Evolutionary conservation across 805 yeast species (phyloP).

Genomic region (Brettanomyces nanus): DNA sequence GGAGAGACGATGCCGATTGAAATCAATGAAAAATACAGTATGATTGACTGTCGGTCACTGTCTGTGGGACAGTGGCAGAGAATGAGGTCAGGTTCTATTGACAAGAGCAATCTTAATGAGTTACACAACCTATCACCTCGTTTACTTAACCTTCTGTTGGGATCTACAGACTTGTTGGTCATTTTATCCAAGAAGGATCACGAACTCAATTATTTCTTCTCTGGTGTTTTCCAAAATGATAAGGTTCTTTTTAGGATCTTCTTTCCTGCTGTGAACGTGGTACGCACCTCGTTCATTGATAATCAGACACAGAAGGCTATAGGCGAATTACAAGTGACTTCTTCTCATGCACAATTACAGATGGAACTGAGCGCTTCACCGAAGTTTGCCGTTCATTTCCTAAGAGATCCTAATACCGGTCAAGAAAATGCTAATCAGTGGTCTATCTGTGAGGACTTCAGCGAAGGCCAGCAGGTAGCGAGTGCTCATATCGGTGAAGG

Average conservation of each 20-base stretch:
- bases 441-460: constrained; percentile 78
- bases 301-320: constrained; percentile 28
- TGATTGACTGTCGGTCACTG: constrained; percentile 58
- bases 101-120: constrained; percentile 31
- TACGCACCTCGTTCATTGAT: constrained; percentile 48
- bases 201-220: constrained; percentile 72
- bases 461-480: constrained; percentile 76
- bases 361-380: constrained; percentile 45
- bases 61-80: constrained; percentile 81
- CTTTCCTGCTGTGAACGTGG: constrained; percentile 55
- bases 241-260: constrained; percentile 67
- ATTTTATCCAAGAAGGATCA: constrained; percentile 60
- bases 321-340: constrained; percentile 8
- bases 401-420: constrained; percentile 38
- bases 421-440: constrained; percentile 53
- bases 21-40: constrained; percentile 55
- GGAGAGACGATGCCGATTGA: constrained; percentile 34
- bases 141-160: constrained; percentile 55
- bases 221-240: constrained; percentile 60
- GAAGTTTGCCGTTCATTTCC: constrained; percentile 69
- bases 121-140: constrained; percentile 61
- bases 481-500: constrained; percentile 52
- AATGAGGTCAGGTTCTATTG: constrained; percentile 53
- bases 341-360: constrained; percentile 24
- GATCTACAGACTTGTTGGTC: constrained; percentile 62